Percentiles rank a stretch among this genome's conserved stretches.
These are phyloP conservation scores for Chlamydomonas urium DNA, from an alignment of 139 green algal genomes.

Conservation along the genomic window DNA sequence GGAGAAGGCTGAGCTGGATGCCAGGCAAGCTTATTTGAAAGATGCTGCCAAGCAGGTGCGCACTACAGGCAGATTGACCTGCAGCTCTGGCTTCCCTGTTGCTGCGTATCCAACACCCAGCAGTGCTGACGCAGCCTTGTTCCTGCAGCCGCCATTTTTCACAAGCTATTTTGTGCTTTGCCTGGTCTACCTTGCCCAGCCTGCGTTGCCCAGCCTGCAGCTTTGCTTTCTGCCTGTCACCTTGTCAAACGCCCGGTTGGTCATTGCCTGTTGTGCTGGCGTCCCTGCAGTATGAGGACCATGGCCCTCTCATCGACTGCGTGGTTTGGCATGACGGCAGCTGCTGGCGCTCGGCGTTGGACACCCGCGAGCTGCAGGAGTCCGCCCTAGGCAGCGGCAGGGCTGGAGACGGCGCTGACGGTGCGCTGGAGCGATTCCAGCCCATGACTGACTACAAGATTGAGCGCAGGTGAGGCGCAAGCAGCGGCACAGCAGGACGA, in stretches of 20 bases:
- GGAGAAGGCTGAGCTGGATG: slow-evolving; percentile 66
- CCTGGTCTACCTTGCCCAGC: too few relatives aligned
- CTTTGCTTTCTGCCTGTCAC: too few relatives aligned
- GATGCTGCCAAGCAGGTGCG: slow-evolving; percentile 38
- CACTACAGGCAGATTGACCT: too few relatives aligned
- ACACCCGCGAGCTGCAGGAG: slow-evolving; percentile 61
- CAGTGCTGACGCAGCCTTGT: too few relatives aligned
- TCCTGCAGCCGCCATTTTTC: too few relatives aligned
- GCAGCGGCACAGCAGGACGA: slow-evolving; percentile 7
- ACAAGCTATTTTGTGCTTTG: too few relatives aligned
- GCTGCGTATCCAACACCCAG: too few relatives aligned
- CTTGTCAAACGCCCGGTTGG: too few relatives aligned
- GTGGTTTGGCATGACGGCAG: slow-evolving; percentile 90
- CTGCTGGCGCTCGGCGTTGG: slow-evolving; percentile 72
- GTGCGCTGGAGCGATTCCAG: slow-evolving; percentile 55
- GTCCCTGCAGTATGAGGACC: too few relatives aligned
- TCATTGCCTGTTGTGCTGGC: too few relatives aligned
- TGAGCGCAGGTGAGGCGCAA: slow-evolving; percentile 40
- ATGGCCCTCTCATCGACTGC: slow-evolving; percentile 64
- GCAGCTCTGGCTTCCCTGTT: too few relatives aligned
- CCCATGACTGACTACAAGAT: slow-evolving; percentile 63
- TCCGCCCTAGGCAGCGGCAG: background rate
- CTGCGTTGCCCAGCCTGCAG: too few relatives aligned
- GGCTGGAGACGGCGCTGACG: slow-evolving; percentile 2
- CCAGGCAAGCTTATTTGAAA: slow-evolving; percentile 41